Base-by-base conservation (phyloP, 2,329 filamentous ascomycete genomes). In the Nemania sp. region DNA sequence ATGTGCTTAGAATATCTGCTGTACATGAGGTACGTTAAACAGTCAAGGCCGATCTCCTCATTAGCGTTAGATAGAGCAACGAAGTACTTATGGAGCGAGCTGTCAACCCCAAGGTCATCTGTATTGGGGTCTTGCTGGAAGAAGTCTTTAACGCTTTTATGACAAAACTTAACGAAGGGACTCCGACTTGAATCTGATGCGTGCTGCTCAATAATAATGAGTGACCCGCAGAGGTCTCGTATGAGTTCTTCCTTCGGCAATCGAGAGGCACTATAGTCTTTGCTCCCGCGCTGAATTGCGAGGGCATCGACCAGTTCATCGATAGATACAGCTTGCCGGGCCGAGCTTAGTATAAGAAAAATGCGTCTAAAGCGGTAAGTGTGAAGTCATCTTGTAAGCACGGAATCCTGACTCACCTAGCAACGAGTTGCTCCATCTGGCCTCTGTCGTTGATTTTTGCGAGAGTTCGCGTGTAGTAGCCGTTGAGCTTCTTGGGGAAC, bases 101-200 rank as follows among this genome's bases (percentile, higher is more conserved):
- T 53, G 5, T 59, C 29, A 18, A 66, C 26, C 5, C 38, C 59
- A 3, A 62, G 22, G 32, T 62, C 45, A 11, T n/a, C 35, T 8
- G 41, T 52, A 35, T 67, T 59, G 15, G 59, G 57, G 27, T 66
- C 59, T 38, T 67, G 67, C 3, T 47, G 59, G 27, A 69, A 66
- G 59, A 69, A 69, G 15, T 69, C 67, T 27, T 55, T 54, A 8
- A 69, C 54, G n/a, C 53, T 66, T 26, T 69, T 69, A 53, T 69
- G 67, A 15, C 63, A 66, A n/a, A 69, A 57, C n/a, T 26, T 58
- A 5, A 69, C 20, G 7, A 59, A 13, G 2, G 59, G 63, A 8
- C 38, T 53, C 24, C 26, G 24, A 22, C 15, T 60, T 29, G 43
- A 24, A n/a, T 52, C 58, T 10, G 41, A 18, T 3, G 24, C 6